Evolutionary conservation across 2,329 filamentous ascomycete species (phyloP).

Genomic region (Cytospora mali): DNA sequence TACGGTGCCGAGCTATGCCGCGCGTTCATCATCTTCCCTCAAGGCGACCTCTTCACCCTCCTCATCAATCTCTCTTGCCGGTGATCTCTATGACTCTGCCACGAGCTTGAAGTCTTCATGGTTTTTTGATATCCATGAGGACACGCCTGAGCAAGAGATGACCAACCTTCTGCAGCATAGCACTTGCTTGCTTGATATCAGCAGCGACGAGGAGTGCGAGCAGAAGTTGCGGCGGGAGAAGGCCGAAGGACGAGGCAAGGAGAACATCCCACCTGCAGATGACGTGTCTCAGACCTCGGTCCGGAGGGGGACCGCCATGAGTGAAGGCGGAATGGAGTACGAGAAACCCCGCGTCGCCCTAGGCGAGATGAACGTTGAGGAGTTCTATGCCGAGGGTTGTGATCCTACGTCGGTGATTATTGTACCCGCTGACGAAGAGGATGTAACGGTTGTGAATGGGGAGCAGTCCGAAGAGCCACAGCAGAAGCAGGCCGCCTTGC

Average conservation of each 20-base stretch:
- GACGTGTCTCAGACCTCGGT: constrained; percentile 62
- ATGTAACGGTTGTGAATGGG: constrained; percentile 36
- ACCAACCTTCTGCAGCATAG: constrained; percentile 92
- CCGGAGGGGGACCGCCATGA: constrained; percentile 37
- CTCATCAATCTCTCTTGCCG: constrained; percentile 6
- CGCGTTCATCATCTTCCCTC: constrained; percentile 41
- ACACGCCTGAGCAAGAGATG: constrained; percentile 86
- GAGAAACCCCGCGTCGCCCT: constrained; percentile 68
- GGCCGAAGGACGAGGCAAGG: constrained; percentile 75
- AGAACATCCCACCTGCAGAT: constrained; percentile 81
- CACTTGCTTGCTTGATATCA: constrained; percentile 84
- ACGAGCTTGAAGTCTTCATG: constrained; percentile 65
- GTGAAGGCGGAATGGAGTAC: constrained; percentile 51
- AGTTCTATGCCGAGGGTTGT: constrained; percentile 69
- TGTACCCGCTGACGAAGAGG: constrained; percentile 62
- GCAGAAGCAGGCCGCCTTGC: constrained; percentile 1
- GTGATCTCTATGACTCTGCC: constrained; percentile 36
- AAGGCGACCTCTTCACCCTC: constrained; percentile 32
- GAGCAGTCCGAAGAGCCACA: constrained; percentile 11
- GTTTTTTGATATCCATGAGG: constrained; percentile 95
- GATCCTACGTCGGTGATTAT: constrained; percentile 64
- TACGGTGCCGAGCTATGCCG: constrained; percentile 66
- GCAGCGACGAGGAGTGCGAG: constrained; percentile 78
- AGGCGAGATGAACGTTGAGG: constrained; percentile 66
- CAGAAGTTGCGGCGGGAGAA: constrained; percentile 54